These are phyloP conservation scores for Lactuca sativa DNA, from an alignment of 129 eudicot species.

Conservation along the genomic window DNA sequence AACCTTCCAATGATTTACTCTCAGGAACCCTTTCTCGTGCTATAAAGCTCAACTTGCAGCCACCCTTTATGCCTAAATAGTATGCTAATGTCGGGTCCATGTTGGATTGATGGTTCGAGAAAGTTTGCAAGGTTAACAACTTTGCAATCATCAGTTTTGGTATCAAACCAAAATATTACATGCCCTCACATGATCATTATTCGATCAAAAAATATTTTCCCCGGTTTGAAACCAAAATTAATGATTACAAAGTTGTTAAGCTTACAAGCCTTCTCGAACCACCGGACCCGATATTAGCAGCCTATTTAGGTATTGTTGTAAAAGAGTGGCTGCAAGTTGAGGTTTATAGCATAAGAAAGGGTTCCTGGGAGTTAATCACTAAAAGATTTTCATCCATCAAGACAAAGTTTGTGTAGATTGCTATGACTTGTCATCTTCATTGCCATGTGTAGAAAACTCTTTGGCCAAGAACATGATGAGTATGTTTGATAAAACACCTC, in stretches of 20 bases:
- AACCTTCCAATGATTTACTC: neutral
- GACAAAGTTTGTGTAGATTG: neutral
- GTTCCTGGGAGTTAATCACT: neutral
- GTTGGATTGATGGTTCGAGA: neutral
- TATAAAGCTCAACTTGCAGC: neutral
- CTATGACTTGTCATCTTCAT: neutral
- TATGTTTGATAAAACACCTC: too few relatives aligned
- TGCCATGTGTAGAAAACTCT: too few relatives aligned
- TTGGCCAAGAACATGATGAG: too few relatives aligned
- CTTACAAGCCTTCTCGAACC: neutral
- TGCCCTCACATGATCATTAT: too few relatives aligned
- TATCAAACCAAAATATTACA: neutral
- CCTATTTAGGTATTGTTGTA: neutral
- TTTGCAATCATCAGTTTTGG: neutral
- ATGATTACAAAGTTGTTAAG: neutral
- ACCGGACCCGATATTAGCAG: neutral
- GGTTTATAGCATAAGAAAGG: neutral
- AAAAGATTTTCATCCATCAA: neutral
- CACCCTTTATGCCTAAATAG: neutral
- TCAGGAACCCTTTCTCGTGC: neutral
- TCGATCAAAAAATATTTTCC: too few relatives aligned
- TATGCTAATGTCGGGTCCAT: neutral
- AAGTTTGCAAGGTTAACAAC: neutral
- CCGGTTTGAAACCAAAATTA: neutral
- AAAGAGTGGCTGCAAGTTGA: neutral